Conservation (phyloP, 2,329 filamentous ascomycete genomes). For the Colletotrichum liriopes region DNA sequence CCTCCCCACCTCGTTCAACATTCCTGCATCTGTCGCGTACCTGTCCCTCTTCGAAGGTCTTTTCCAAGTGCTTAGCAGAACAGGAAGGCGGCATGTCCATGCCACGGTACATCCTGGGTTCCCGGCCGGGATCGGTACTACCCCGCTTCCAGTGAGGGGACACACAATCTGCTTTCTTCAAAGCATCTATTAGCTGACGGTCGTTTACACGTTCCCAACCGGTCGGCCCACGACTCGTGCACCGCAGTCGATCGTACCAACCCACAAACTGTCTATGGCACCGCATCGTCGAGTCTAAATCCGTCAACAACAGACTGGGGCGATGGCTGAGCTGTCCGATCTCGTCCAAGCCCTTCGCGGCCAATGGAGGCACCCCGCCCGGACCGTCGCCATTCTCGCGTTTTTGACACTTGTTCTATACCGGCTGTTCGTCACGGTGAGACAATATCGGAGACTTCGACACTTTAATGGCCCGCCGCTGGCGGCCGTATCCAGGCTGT, state of each 20-base stretch:
- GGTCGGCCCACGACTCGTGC: background rate
- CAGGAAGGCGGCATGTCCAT: background rate
- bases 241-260: background rate
- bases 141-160: background rate
- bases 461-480: constrained; percentile 57
- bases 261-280: background rate
- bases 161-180: background rate
- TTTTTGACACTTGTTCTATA: constrained; percentile 32
- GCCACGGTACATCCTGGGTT: background rate
- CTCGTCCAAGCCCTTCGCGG: background rate
- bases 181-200: background rate
- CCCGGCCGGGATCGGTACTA: background rate
- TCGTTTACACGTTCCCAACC: background rate
- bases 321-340: background rate
- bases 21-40: background rate
- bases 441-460: constrained; percentile 55
- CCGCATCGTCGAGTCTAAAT: background rate
- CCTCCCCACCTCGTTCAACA: background rate
- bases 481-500: constrained; percentile 58
- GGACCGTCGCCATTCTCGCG: background rate
- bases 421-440: constrained; percentile 43
- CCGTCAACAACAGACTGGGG: background rate
- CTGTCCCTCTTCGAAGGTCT: background rate
- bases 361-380: background rate
- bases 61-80: background rate